Conservation (phyloP, 305 asterid genomes). For the Fraxinus greggii region DNA sequence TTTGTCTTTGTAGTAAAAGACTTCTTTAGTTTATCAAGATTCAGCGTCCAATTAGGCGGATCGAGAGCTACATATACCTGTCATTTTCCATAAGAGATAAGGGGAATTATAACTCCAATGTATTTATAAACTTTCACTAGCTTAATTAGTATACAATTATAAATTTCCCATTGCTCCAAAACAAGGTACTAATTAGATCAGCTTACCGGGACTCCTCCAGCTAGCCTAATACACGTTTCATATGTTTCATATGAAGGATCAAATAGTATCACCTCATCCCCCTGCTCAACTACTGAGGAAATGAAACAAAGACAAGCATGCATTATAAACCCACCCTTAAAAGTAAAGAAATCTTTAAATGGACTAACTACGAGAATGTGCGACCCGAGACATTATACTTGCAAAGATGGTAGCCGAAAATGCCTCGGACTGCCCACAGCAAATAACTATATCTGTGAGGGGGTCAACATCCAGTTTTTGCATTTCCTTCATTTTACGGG, state of each 20-base stretch:
- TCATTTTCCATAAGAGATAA: conserved; percentile 17
- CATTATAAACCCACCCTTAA: neutral
- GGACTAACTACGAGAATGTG: neutral
- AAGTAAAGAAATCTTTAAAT: neutral
- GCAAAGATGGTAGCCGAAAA: conserved; percentile 81
- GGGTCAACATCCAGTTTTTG: conserved; percentile 68
- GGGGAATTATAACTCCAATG: conserved; percentile 11
- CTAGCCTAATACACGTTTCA: conserved; percentile 72
- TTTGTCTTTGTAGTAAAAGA: conserved; percentile 61
- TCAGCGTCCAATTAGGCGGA: conserved; percentile 73
- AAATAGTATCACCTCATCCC: conserved; percentile 79
- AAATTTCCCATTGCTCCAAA: neutral
- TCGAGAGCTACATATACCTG: conserved; percentile 84
- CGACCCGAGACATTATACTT: conserved; percentile 31
- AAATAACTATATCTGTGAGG: conserved; percentile 57
- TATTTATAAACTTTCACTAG: neutral
- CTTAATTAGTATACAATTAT: neutral
- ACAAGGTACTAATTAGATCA: neutral
- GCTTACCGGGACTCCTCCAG: conserved; percentile 91
- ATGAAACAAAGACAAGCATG: neutral
- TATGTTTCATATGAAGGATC: conserved; percentile 85
- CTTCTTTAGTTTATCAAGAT: conserved; percentile 54
- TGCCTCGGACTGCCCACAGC: conserved; percentile 94
- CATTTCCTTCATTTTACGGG: conserved; percentile 53
- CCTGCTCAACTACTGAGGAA: conserved; percentile 63